Evolutionary conservation across 768 basidiomycete genomes (phyloP).

Genomic region (Naematelia aurantialba): DNA sequence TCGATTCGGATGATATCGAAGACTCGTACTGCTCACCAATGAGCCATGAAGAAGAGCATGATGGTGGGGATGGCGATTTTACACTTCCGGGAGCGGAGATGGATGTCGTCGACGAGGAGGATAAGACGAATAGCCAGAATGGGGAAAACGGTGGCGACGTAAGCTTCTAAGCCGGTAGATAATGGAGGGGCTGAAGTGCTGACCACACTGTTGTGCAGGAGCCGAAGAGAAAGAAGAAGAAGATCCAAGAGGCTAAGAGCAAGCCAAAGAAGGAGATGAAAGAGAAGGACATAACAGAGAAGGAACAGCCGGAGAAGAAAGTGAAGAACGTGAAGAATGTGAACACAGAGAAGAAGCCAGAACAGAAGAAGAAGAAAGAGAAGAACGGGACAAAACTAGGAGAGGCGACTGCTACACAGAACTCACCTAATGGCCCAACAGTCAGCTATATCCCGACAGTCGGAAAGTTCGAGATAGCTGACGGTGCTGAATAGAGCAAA

Average conservation of each 20-base stretch:
- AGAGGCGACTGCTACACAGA: no score
- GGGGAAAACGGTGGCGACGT: not conserved
- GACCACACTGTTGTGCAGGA: not conserved
- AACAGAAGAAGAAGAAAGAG: not conserved
- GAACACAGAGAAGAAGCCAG: not conserved
- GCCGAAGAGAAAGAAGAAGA: not conserved
- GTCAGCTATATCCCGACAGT: no score
- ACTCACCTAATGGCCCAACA: no score
- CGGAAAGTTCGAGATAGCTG: no score
- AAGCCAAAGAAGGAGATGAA: not conserved
- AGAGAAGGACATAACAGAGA: not conserved
- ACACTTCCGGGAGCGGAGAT: constrained; percentile 1
- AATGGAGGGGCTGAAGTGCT: not conserved
- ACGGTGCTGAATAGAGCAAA: no score
- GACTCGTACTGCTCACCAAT: no score
- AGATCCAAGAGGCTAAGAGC: not conserved
- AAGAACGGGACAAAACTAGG: not conserved
- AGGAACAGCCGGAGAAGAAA: not conserved
- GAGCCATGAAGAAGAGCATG: constrained; percentile 10
- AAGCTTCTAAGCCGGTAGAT: no score
- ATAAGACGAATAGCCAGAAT: constrained; percentile 5
- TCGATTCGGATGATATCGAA: constrained; percentile 11
- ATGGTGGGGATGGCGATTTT: constrained; percentile 10
- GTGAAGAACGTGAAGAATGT: constrained; percentile 5
- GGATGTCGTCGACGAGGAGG: constrained; percentile 1